These are phyloP conservation scores for Entomortierella chlamydospora DNA, from an alignment of 192 early-diverging fungal species.

Conservation along the genomic window DNA sequence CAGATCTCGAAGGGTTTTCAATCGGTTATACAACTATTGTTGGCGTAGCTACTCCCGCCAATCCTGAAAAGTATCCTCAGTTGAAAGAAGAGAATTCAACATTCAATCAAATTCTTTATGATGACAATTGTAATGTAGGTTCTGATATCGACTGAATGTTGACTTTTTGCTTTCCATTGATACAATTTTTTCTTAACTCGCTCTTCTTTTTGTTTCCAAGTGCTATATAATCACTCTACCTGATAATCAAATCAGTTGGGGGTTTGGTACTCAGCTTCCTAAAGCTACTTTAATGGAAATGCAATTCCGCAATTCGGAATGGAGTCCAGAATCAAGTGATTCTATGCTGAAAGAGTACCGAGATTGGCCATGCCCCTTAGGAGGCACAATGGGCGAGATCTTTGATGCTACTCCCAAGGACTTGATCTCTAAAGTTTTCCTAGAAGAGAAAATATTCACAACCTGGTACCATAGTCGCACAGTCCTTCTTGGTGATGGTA, in stretches of 20 bases:
- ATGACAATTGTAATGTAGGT: background rate
- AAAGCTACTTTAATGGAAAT: background rate
- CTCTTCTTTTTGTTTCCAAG: background rate
- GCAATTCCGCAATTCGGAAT: conserved; percentile 24
- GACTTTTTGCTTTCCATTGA: too few relatives aligned
- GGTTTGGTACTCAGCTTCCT: background rate
- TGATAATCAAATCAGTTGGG: background rate
- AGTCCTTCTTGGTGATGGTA: conserved; percentile 21
- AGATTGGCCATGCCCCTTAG: background rate
- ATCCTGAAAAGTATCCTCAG: conserved; percentile 1
- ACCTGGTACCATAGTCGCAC: conserved; percentile 19
- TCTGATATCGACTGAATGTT: too few relatives aligned
- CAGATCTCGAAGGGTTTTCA: background rate
- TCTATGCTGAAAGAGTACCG: conserved; percentile 9
- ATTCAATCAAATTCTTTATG: background rate
- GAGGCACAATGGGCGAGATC: conserved; percentile 12
- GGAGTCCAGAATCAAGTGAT: conserved; percentile 15
- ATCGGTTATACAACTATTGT: background rate
- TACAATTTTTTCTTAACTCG: too few relatives aligned
- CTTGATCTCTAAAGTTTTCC: conserved; percentile 15
- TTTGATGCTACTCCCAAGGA: conserved; percentile 14
- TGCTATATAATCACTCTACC: background rate
- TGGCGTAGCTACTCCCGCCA: background rate
- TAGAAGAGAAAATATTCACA: conserved; percentile 24
- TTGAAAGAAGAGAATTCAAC: background rate